Base-by-base conservation (phyloP, 2,329 filamentous ascomycete genomes). In the Rhexocercosporidium sp. region DNA sequence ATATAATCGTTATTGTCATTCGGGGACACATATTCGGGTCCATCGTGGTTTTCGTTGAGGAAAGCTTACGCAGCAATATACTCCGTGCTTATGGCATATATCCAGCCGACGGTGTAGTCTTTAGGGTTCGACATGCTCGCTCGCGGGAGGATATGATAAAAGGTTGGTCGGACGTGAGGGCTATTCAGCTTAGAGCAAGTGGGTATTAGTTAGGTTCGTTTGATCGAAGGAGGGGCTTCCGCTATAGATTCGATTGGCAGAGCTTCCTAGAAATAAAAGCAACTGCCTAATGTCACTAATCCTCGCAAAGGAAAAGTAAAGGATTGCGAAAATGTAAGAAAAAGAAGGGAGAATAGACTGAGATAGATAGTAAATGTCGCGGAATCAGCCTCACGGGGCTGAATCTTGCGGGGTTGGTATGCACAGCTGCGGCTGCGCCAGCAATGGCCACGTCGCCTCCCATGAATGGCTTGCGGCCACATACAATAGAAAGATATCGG, bases 21-120 rank as follows among this genome's bases (percentile, higher is more conserved):
- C 29, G 29, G 4, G 9, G 5, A 31, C 4, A 31, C 29, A 31
- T 31, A 9, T 31, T 31, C 29, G 29, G 29, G 54, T 64, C 64
- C 62, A 18, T 69, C 75, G 69, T 64, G 64, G 44, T 63, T 63
- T 59, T 66, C 64, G 37, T 70, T 65, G 16, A 70, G 63, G 41
- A 68, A 62, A 44, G 67, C 66, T 31, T 70, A 71, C 1, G 75
- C 74, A 3, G 76, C 76, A 47, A 72, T 60, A 2, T 77, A 66
- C 59, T 78, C 76, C 39, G 59, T 64, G 9, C 69, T 65, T 29
- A 77, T 64, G 34, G 76, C 74, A 44, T 74, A 77, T 1, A 78
- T 69, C 62, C 67, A 69, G 56, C 73, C 77, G 14, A 78, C 71
- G 57, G 67, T 70, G 51, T 78, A 78, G 59, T 67, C 65, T 14